Evolutionary conservation across 2,329 filamentous ascomycete species (phyloP).

Genomic region (Diaporthe caulivora): DNA sequence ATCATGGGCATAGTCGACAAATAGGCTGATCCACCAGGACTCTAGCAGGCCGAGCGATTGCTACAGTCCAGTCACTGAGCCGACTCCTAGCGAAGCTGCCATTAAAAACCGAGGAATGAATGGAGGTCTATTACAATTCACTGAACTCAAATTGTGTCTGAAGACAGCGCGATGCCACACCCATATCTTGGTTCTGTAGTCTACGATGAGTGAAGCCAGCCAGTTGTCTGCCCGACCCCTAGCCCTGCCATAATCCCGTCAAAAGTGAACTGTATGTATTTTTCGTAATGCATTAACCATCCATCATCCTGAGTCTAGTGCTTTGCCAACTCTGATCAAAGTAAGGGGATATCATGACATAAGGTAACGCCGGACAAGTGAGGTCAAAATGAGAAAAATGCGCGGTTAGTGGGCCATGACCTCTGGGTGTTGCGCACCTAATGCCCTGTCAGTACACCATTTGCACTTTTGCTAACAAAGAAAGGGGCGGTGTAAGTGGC

Average conservation of each 20-base stretch:
- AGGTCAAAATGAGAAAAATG: slow-evolving; percentile 29
- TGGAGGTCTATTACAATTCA: slow-evolving; percentile 14
- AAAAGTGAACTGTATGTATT: slow-evolving; percentile 27
- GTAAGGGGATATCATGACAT: slow-evolving; percentile 41
- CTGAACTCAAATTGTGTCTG: background rate
- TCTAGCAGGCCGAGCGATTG: background rate
- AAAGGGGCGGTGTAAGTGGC: background rate
- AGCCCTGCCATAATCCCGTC: slow-evolving; percentile 15
- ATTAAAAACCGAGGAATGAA: background rate
- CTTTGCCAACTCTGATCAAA: slow-evolving; percentile 34
- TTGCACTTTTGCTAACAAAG: background rate
- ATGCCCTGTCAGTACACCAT: slow-evolving; percentile 10
- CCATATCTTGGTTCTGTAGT: slow-evolving; percentile 2
- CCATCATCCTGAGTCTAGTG: slow-evolving; percentile 35
- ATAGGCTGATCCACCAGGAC: background rate
- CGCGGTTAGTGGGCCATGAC: slow-evolving; percentile 38
- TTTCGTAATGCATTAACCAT: slow-evolving; percentile 35
- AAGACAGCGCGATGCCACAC: background rate
- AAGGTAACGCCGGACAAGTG: slow-evolving; percentile 38
- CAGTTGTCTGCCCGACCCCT: slow-evolving; percentile 1
- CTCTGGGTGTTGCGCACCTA: slow-evolving; percentile 34
- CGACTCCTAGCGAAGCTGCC: background rate
- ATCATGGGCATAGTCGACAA: too few relatives aligned
- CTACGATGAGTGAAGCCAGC: slow-evolving; percentile 16
- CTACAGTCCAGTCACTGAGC: background rate